A percentile compares a stretch with the other conserved stretches of the same genome.
phyloP scores from a whole-genome alignment of 1,284 basidiomycete species.

The Ganoderma lingzhi region DNA sequence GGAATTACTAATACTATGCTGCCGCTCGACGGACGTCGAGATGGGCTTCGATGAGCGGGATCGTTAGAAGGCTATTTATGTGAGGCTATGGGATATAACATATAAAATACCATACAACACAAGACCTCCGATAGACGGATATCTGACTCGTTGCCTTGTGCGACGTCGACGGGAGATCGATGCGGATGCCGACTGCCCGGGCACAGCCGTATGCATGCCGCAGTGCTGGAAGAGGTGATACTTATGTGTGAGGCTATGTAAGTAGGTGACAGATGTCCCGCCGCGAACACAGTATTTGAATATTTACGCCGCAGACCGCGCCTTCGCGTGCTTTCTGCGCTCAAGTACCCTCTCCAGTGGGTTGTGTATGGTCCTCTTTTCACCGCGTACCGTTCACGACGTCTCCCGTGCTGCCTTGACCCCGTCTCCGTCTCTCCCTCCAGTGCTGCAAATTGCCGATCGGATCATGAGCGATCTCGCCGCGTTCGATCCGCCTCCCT shows the following conservation, averaged over 20 bases:
- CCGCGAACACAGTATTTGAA: neutral
- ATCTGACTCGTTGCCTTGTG: slow-evolving; percentile 8
- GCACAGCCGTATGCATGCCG: slow-evolving; percentile 14
- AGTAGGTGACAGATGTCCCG: slow-evolving; percentile 18
- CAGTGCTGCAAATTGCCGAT: neutral
- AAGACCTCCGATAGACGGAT: neutral
- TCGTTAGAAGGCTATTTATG: too few relatives aligned
- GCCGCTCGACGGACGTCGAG: neutral
- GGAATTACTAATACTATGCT: neutral
- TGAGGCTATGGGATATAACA: neutral
- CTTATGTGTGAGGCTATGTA: slow-evolving; percentile 29
- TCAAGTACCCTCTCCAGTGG: neutral
- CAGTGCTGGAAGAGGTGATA: slow-evolving; percentile 10
- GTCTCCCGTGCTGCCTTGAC: neutral
- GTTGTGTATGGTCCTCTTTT: neutral
- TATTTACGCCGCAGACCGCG: slow-evolving; percentile 1
- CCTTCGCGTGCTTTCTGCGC: slow-evolving; percentile 2
- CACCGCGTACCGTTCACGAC: neutral
- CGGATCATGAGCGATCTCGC: slow-evolving; percentile 18
- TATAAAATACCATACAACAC: too few relatives aligned
- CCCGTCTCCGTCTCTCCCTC: neutral
- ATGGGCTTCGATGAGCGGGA: neutral
- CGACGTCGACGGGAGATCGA: neutral
- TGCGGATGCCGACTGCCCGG: neutral
- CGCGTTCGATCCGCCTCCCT: slow-evolving; percentile 31